Conservation (phyloP, 1,284 basidiomycete genomes). For the Microbotryomycetes sp. region DNA sequence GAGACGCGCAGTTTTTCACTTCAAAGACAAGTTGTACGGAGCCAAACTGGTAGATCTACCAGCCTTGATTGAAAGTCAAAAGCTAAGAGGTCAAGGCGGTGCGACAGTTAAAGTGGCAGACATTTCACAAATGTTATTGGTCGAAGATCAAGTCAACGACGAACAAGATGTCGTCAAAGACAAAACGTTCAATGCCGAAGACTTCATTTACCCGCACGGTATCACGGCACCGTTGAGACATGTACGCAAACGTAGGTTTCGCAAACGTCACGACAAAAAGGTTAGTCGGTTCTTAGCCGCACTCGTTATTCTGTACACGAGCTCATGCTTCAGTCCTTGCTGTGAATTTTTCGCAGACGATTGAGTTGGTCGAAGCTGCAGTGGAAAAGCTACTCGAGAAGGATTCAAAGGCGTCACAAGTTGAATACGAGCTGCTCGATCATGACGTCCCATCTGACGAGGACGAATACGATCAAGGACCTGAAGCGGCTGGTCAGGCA, state of each 20-base stretch:
- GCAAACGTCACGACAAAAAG: conserved; percentile 77
- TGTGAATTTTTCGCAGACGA: conserved; percentile 55
- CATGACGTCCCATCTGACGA: conserved; percentile 32
- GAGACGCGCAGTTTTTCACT: conserved; percentile 81
- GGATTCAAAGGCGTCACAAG: conserved; percentile 71
- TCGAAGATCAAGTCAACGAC: conserved; percentile 66
- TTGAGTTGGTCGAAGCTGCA: conserved; percentile 94
- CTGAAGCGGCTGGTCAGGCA: conserved; percentile 14
- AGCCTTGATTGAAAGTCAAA: conserved; percentile 89
- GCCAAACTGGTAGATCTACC: conserved; percentile 96
- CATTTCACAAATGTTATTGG: conserved; percentile 71
- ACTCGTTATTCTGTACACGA: neutral
- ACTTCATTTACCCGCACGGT: conserved; percentile 96
- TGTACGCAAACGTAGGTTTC: conserved; percentile 85
- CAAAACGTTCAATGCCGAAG: conserved; percentile 73
- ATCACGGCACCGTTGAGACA: conserved; percentile 89
- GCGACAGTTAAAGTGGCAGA: conserved; percentile 98
- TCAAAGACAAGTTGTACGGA: conserved; percentile 71
- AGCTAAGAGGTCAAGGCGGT: conserved; percentile 44
- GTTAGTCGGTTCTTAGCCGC: too few species aligned
- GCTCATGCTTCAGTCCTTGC: neutral
- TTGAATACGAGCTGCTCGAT: conserved; percentile 54
- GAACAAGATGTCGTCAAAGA: conserved; percentile 53
- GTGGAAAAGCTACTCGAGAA: conserved; percentile 85
- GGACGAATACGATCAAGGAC: conserved; percentile 37